Conservation (phyloP, 1,284 basidiomycete species). For the Puccinia novopanici region DNA sequence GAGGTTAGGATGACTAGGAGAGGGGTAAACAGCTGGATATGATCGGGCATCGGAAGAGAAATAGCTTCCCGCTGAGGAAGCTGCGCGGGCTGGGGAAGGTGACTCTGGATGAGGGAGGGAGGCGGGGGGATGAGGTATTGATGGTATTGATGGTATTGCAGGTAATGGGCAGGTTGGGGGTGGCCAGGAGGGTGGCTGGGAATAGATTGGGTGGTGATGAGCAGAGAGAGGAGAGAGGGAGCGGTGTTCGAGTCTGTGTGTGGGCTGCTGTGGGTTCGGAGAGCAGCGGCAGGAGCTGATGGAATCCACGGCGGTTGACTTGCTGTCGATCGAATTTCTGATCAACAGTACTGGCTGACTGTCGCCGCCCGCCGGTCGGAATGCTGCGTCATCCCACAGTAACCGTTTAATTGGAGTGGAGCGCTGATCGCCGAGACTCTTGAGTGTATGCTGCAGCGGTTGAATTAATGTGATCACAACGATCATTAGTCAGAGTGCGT, state of each 20-base stretch:
- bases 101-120: background rate
- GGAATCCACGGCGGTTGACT: conserved; percentile 25
- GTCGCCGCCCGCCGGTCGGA: background rate
- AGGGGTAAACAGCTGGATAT: background rate
- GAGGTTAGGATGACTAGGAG: background rate
- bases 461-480: background rate
- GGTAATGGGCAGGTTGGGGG: conserved; percentile 30
- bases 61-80: no score
- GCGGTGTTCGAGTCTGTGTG: background rate
- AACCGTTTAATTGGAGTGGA: background rate
- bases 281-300: background rate
- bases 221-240: background rate
- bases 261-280: background rate
- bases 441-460: background rate
- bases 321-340: conserved; percentile 22
- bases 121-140: background rate
- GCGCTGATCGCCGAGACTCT: background rate
- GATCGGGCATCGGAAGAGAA: background rate
- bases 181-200: conserved; percentile 23
- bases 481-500: no score
- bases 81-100: background rate
- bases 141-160: no score
- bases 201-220: background rate
- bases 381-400: background rate
- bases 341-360: background rate